Conservation (phyloP, 139 green algal species). For the Chlamydomonas incerta region DNA sequence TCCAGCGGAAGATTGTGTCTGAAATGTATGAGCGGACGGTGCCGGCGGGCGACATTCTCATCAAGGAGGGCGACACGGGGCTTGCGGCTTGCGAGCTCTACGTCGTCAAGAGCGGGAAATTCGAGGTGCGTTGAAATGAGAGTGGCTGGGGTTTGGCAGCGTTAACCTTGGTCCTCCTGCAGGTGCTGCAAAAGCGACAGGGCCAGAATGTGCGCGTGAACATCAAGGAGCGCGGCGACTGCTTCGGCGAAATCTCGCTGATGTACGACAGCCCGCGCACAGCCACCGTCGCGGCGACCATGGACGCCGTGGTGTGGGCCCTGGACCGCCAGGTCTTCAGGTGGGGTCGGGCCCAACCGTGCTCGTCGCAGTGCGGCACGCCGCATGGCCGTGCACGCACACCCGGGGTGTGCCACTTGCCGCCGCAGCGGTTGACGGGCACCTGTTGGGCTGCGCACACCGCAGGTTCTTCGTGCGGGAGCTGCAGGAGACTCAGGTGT, state of each 20-base stretch:
- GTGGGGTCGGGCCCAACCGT: constrained; percentile 21
- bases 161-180: background rate
- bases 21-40: constrained; percentile 77
- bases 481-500: constrained; percentile 69
- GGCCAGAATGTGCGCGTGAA: constrained; percentile 92
- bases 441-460: too few species aligned
- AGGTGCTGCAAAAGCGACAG: constrained; percentile 85
- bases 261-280: constrained; percentile 90
- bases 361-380: too few species aligned
- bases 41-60: constrained; percentile 88
- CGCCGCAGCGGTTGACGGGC: too few species aligned
- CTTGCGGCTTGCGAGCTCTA: constrained; percentile 90
- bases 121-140: constrained; percentile 76
- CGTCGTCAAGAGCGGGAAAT: constrained; percentile 93
- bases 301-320: constrained; percentile 89
- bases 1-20: constrained; percentile 79
- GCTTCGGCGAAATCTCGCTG: constrained; percentile 93
- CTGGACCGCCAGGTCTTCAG: constrained; percentile 88
- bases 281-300: constrained; percentile 92
- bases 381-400: too few species aligned
- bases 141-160: background rate
- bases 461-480: constrained; percentile 82
- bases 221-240: constrained; percentile 89
- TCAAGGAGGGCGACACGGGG: constrained; percentile 91
- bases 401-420: too few species aligned